phyloP scores from a whole-genome alignment of 768 basidiomycete species.

The Ramaria rubella region DNA sequence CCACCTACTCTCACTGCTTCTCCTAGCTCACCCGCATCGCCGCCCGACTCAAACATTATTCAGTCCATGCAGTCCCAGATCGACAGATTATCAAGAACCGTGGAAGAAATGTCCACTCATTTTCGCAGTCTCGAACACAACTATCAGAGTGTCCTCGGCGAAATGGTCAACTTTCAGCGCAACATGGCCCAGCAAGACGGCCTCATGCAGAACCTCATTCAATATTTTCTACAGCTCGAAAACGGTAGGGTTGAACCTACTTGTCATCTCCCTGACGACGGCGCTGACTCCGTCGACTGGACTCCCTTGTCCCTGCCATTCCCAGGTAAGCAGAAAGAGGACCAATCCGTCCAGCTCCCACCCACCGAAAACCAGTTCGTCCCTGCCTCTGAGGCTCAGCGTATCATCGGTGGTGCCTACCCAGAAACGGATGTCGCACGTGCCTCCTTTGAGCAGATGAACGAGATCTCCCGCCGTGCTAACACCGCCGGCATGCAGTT shows the following conservation, averaged over 20 bases:
- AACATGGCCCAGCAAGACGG: constrained; percentile 81
- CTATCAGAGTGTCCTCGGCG: constrained; percentile 61
- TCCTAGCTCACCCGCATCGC: constrained; percentile 25
- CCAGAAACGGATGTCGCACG: constrained; percentile 55
- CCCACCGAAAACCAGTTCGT: constrained; percentile 45
- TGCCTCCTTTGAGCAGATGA: constrained; percentile 70
- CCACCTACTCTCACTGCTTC: constrained; percentile 3
- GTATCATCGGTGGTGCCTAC: constrained; percentile 37
- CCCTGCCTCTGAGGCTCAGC: constrained; percentile 49
- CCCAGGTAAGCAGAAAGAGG: constrained; percentile 1
- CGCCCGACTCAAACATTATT: constrained; percentile 19
- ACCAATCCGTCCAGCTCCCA: constrained; percentile 11
- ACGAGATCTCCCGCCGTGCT: constrained; percentile 64
- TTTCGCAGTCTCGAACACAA: constrained; percentile 53
- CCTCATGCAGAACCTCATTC: constrained; percentile 73
- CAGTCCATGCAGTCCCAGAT: constrained; percentile 39
- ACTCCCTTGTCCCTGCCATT: background rate
- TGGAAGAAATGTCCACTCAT: constrained; percentile 47
- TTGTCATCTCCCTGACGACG: background rate
- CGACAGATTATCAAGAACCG: constrained; percentile 39
- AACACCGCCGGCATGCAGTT: constrained; percentile 38
- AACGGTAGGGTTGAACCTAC: constrained; percentile 34
- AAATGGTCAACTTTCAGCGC: constrained; percentile 67
- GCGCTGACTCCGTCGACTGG: background rate
- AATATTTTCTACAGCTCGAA: constrained; percentile 73